Evolutionary conservation across 352 stramenopile species (phyloP).

Genomic region (Phytophthora syringae): DNA sequence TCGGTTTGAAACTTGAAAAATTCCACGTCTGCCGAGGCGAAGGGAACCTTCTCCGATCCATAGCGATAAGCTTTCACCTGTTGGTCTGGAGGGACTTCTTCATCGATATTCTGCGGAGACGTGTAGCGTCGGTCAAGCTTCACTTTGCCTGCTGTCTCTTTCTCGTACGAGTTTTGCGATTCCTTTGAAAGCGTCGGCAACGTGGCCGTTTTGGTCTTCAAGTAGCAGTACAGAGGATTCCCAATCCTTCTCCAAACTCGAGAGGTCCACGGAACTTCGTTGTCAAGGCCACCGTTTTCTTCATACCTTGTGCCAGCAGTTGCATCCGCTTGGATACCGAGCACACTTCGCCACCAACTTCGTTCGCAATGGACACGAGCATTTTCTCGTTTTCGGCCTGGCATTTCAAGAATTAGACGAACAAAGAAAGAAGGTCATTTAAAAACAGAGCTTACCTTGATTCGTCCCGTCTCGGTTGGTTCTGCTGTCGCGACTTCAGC

Average conservation of each 20-base stretch:
- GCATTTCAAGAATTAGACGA: neutral
- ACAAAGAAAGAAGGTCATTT: neutral
- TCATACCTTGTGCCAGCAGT: conserved; percentile 78
- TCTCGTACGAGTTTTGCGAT: conserved; percentile 70
- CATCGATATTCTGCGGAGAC: conserved; percentile 66
- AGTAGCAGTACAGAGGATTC: conserved; percentile 81
- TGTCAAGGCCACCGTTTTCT: conserved; percentile 68
- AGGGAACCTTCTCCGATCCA: conserved; percentile 79
- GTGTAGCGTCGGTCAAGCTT: conserved; percentile 80
- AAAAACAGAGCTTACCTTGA: conserved; percentile 39
- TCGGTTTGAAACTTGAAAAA: conserved; percentile 86
- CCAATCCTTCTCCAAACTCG: conserved; percentile 70
- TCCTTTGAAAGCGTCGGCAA: conserved; percentile 78
- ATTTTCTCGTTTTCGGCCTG: conserved; percentile 86
- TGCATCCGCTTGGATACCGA: conserved; percentile 81
- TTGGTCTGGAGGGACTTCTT: conserved; percentile 73
- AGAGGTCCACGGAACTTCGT: conserved; percentile 82
- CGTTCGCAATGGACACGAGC: conserved; percentile 78
- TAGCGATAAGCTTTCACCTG: conserved; percentile 86
- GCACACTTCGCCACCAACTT: conserved; percentile 70
- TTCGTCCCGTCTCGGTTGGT: conserved; percentile 8
- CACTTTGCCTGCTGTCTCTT: conserved; percentile 63
- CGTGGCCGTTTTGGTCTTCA: conserved; percentile 79
- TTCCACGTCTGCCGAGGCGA: conserved; percentile 80
- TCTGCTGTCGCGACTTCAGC: conserved; percentile 29